Base-by-base conservation (phyloP, 495 filamentous ascomycete genomes). In the Glarea lozoyensis region DNA sequence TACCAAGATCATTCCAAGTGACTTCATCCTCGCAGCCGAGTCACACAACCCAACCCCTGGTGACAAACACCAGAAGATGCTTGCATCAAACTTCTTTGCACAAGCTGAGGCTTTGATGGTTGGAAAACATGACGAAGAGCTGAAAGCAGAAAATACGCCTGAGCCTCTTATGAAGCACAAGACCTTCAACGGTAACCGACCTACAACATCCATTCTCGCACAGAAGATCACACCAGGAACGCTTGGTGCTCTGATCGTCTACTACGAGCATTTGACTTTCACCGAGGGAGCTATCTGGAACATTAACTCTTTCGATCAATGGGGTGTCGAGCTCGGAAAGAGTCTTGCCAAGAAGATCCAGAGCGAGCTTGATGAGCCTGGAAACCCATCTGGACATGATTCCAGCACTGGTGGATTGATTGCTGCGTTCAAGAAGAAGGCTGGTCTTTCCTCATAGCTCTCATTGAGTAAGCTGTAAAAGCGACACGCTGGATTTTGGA, bases 261-360 rank as follows among this genome's bases (percentile, higher is more conserved):
- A 95, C 77, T 98, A 98, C 64, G 92, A 98, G 72, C 92, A 98
- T 66, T 59, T 95, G 35, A 97, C 92, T 46, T 97, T 98, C 70
- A 94, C 87, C 27, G 92, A 98, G 66, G 92, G 92, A 54, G 93
- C 87, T 22, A 65, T 97, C 53, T 98, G 92, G 92, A 93, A 97
- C 67, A 96, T 98, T 73, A 98, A 98, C 78, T 84, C 78, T 54
- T 98, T 97, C 61, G 92, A 98, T 70, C 92, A 98, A 67, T 97
- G 92, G 92, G 92, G 92, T 66, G 92, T 98, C 32, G 92, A 98
- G 72, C 67, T 98, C 35, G 92, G 92, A 68, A 98, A 98, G 79
- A 81, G 82, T 31, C 70, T 98, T 40, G 92, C 92, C 19, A 98
- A 87, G 75, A 89, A 86, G 66, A 87, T 87, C 51, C 81, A 83